A percentile compares a stretch with the other conserved stretches of the same genome.
Evolutionary conservation across 768 basidiomycete species (phyloP).

Genomic region (Podaxis mareebaensis): DNA sequence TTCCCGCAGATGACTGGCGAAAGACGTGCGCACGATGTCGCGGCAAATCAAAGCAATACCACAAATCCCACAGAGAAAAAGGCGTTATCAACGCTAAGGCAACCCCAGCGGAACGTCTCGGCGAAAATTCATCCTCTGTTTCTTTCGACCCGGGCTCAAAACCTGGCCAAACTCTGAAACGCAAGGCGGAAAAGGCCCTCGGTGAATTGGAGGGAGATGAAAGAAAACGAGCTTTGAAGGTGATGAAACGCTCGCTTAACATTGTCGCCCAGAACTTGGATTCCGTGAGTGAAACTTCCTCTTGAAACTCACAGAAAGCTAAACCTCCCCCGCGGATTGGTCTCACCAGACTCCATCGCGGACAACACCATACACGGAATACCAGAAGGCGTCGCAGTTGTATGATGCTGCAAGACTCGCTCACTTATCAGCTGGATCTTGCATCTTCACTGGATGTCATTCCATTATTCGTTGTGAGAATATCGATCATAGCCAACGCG

Average conservation of each 20-base stretch:
- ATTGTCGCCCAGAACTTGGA: conserved; percentile 4
- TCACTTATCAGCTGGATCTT: conserved; percentile 9
- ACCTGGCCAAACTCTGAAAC: background rate
- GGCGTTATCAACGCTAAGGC: background rate
- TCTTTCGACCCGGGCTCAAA: background rate
- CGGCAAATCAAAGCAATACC: background rate
- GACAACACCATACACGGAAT: conserved; percentile 22
- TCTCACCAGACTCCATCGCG: background rate
- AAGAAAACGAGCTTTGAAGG: conserved; percentile 16
- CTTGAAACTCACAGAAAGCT: background rate
- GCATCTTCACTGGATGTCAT: conserved; percentile 27
- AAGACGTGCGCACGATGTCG: conserved; percentile 2
- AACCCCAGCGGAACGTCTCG: background rate
- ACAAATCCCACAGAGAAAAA: background rate
- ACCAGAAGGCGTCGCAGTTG: conserved; percentile 30
- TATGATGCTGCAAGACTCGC: conserved; percentile 25
- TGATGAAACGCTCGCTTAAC: conserved; percentile 25
- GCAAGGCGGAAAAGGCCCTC: conserved; percentile 17
- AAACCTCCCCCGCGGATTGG: background rate
- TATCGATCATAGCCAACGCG: conserved; percentile 26
- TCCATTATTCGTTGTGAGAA: conserved; percentile 28
- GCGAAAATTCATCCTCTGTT: background rate
- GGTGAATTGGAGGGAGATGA: conserved; percentile 23
- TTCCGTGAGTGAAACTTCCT: background rate
- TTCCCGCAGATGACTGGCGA: background rate